phyloP scores from a whole-genome alignment of 2,329 filamentous ascomycete species.

The Diaporthe eres region DNA sequence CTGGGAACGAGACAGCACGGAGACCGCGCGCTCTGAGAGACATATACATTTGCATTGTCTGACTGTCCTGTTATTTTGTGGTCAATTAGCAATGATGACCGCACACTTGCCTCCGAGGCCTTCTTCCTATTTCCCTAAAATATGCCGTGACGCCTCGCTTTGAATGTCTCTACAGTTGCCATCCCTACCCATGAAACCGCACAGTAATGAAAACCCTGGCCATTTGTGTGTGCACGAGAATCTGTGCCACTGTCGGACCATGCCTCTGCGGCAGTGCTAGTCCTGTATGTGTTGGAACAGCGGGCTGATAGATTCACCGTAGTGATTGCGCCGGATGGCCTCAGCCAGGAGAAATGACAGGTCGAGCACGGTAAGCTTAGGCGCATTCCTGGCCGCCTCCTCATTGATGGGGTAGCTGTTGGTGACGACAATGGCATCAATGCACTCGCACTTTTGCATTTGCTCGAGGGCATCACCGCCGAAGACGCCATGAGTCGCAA shows the following conservation, averaged over 20 bases:
- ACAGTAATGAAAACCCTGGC: slow-evolving; percentile 8
- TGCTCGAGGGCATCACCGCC: slow-evolving; percentile 90
- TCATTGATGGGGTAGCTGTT: slow-evolving; percentile 95
- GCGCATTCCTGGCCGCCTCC: slow-evolving; percentile 77
- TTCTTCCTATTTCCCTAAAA: slow-evolving; percentile 19
- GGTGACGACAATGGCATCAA: slow-evolving; percentile 93
- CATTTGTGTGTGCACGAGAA: slow-evolving; percentile 5
- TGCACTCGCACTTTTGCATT: slow-evolving; percentile 92
- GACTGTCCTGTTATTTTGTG: slow-evolving; percentile 37
- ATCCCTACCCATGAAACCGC: slow-evolving; percentile 28
- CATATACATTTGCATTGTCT: slow-evolving; percentile 32
- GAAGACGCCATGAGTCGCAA: slow-evolving; percentile 96
- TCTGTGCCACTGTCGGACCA: neutral
- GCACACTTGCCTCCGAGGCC: slow-evolving; percentile 27
- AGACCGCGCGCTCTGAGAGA: slow-evolving; percentile 27
- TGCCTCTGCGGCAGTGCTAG: slow-evolving; percentile 51
- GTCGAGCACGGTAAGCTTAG: slow-evolving; percentile 91
- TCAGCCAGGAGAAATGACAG: slow-evolving; percentile 90
- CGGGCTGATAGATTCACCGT: slow-evolving; percentile 85
- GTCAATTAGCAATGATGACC: slow-evolving; percentile 39
- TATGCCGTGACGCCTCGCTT: slow-evolving; percentile 42
- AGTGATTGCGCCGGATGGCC: slow-evolving; percentile 95
- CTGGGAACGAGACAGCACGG: slow-evolving; percentile 24
- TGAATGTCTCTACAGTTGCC: slow-evolving; percentile 20
- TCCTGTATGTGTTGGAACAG: slow-evolving; percentile 78